phyloP scores from a whole-genome alignment of 306 rosid genomes.

The Canavalia ensiformis region DNA sequence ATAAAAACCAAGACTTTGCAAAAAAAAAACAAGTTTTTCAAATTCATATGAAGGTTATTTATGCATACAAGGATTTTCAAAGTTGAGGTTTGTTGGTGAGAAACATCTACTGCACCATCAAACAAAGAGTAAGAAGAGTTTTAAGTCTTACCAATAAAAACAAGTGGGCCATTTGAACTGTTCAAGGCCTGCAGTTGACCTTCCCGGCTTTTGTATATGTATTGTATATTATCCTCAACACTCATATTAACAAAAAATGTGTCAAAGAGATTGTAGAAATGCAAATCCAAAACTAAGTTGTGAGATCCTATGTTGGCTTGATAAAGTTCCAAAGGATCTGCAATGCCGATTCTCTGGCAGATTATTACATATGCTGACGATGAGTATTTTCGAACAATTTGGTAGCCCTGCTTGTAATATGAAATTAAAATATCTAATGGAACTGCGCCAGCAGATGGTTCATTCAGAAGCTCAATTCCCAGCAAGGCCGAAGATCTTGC shows the following conservation, averaged over 20 bases:
- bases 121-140: slow-evolving; percentile 16
- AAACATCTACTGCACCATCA: slow-evolving; percentile 8
- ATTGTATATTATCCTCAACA: slow-evolving; percentile 69
- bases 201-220: slow-evolving; percentile 77
- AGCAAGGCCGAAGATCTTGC: slow-evolving; percentile 75
- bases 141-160: slow-evolving; percentile 65
- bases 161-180: slow-evolving; percentile 76
- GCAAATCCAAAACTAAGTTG: slow-evolving; percentile 54
- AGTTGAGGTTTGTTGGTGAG: slow-evolving; percentile 1
- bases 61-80: slow-evolving; percentile 10
- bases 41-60: not conserved
- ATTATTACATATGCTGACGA: slow-evolving; percentile 80
- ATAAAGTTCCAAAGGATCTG: slow-evolving; percentile 90
- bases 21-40: not conserved
- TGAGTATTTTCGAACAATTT: slow-evolving; percentile 78
- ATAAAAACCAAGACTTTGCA: not conserved
- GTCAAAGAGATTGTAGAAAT: slow-evolving; percentile 79
- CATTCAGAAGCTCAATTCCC: slow-evolving; percentile 92
- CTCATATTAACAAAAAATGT: slow-evolving; percentile 77
- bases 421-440: slow-evolving; percentile 70
- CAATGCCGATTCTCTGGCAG: slow-evolving; percentile 88
- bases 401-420: slow-evolving; percentile 84
- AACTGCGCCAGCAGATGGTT: slow-evolving; percentile 81
- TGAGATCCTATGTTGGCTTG: slow-evolving; percentile 66
- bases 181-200: slow-evolving; percentile 72